These are phyloP conservation scores for Nematocida homosporus DNA, from an alignment of 371 early-diverging fungal species.

Conservation along the genomic window DNA sequence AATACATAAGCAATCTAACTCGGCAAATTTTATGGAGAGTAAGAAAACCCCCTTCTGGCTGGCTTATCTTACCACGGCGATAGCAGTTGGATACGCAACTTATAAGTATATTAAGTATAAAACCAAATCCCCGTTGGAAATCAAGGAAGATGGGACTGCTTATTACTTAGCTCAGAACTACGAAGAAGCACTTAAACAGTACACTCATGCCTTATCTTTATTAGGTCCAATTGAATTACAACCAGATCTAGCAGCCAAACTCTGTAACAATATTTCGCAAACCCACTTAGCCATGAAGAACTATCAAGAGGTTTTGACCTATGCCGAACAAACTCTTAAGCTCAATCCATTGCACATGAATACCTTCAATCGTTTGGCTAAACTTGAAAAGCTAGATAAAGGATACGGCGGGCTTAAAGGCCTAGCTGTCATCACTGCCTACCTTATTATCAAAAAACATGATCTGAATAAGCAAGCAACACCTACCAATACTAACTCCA, in stretches of 20 bases:
- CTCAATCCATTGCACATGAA: slow-evolving; percentile 15
- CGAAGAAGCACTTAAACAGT: slow-evolving; percentile 13
- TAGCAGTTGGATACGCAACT: slow-evolving; percentile 16
- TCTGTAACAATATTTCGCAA: slow-evolving; percentile 42
- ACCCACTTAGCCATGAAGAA: slow-evolving; percentile 12
- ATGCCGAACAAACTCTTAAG: slow-evolving; percentile 4
- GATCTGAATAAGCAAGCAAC: neutral
- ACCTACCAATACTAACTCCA: neutral
- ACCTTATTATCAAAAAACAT: slow-evolving; percentile 19
- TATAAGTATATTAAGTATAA: slow-evolving; percentile 24
- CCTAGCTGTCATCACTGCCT: slow-evolving; percentile 26
- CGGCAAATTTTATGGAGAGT: neutral
- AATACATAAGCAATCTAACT: no score
- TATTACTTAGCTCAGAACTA: slow-evolving; percentile 8
- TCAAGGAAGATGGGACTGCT: slow-evolving; percentile 39
- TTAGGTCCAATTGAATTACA: neutral
- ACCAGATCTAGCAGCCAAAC: neutral
- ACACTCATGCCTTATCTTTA: slow-evolving; percentile 15
- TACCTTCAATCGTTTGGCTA: slow-evolving; percentile 26
- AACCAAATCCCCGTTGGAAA: slow-evolving; percentile 15
- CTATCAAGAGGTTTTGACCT: slow-evolving; percentile 2
- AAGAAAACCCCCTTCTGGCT: neutral
- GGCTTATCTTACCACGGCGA: neutral
- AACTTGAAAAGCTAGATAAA: slow-evolving; percentile 15
- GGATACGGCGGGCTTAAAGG: slow-evolving; percentile 42